Conservation (phyloP, 208 protist species). For the Trypanosoma lewisi region DNA sequence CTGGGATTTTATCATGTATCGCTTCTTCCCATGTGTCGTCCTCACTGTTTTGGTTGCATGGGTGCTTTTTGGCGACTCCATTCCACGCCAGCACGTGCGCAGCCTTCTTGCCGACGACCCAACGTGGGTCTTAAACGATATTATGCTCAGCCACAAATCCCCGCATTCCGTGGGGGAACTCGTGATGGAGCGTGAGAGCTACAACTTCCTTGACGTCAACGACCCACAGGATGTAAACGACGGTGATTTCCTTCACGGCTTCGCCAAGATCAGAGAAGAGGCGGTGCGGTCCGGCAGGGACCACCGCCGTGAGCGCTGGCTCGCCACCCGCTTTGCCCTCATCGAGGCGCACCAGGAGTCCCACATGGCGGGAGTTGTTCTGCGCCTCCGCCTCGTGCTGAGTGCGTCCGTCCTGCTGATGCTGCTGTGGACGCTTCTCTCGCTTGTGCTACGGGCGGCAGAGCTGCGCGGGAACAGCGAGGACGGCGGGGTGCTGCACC, state of each 20-base stretch:
- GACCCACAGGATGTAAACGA: background rate
- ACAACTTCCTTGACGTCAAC: background rate
- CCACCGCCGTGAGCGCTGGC: conserved; percentile 21
- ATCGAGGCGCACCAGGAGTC: conserved; percentile 19
- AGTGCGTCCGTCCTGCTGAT: conserved; percentile 4
- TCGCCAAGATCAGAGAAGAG: background rate
- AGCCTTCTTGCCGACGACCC: conserved; percentile 18
- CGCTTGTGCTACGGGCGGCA: conserved; percentile 11
- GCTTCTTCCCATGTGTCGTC: conserved; percentile 11
- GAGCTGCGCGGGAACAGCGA: conserved; percentile 12
- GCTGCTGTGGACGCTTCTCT: conserved; percentile 25
- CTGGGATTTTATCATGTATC: conserved; percentile 17
- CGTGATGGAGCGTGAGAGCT: conserved; percentile 27
- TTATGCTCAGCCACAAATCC: background rate
- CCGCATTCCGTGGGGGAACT: conserved; percentile 23
- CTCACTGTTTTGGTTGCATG: conserved; percentile 16
- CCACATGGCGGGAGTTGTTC: conserved; percentile 5
- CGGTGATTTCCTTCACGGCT: background rate
- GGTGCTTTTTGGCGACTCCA: conserved; percentile 27
- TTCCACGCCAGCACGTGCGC: conserved; percentile 24
- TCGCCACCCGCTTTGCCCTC: conserved; percentile 23
- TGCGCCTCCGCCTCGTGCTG: conserved; percentile 25
- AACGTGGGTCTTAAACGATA: background rate
- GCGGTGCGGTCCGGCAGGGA: background rate
- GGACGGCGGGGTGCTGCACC: conserved; percentile 1